phyloP scores from a whole-genome alignment of 2,329 filamentous ascomycete species.

The Aspergillus sp. region DNA sequence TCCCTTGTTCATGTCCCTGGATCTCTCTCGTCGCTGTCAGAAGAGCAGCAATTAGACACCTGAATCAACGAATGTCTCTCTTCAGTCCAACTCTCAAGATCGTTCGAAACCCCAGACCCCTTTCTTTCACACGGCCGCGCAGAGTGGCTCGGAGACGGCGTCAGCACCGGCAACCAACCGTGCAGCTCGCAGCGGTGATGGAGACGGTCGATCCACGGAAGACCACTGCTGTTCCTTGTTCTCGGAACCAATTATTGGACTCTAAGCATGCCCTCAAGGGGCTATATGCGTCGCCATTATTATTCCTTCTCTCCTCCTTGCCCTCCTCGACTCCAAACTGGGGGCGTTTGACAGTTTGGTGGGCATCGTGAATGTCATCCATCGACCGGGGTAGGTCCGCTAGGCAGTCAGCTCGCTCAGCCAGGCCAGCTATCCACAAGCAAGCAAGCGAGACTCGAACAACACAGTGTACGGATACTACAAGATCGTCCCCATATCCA shows the following conservation, averaged over 20 bases:
- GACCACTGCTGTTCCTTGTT: constrained; percentile 21
- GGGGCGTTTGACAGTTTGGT: not conserved
- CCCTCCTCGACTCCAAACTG: not conserved
- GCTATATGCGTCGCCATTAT: constrained; percentile 11
- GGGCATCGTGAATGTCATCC: not conserved
- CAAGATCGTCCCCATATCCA: too few species aligned
- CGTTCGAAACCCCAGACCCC: not conserved
- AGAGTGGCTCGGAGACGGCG: constrained; percentile 6
- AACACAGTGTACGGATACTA: too few species aligned
- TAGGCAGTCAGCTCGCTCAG: not conserved
- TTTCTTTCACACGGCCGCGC: constrained; percentile 7
- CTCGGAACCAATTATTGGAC: constrained; percentile 16
- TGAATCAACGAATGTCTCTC: not conserved
- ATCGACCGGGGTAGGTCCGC: not conserved
- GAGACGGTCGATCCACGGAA: constrained; percentile 22
- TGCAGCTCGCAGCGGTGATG: constrained; percentile 14
- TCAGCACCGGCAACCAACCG: constrained; percentile 18
- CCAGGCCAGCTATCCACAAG: not conserved
- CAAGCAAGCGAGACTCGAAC: not conserved
- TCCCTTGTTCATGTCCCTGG: constrained; percentile 8
- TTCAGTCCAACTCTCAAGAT: not conserved
- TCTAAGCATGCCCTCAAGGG: constrained; percentile 3
- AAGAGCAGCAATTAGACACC: too few species aligned
- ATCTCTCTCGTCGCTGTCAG: too few species aligned
- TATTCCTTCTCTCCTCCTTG: not conserved